Conservation (phyloP, 306 rosid genomes). For the Ormosia semicastrata region DNA sequence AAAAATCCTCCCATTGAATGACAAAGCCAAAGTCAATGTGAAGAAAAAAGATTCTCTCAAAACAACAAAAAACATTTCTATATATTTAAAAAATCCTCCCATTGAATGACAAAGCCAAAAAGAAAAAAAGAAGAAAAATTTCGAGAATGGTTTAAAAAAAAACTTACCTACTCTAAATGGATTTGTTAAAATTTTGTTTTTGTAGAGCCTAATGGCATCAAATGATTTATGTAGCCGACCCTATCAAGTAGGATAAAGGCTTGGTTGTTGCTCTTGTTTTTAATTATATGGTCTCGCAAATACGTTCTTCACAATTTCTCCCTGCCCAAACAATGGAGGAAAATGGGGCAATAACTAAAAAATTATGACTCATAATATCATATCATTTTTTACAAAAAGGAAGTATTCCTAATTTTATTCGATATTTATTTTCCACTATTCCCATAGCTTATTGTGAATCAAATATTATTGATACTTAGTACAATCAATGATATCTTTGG, state of each 20-base stretch:
- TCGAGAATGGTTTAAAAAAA: not conserved
- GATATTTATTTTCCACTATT: not conserved
- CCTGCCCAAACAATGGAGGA: not conserved
- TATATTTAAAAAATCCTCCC: not conserved
- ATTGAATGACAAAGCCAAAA: not conserved
- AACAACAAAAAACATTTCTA: no score
- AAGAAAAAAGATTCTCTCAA: no score
- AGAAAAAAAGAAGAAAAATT: not conserved
- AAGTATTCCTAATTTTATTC: not conserved
- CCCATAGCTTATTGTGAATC: not conserved
- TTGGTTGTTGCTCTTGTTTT: not conserved
- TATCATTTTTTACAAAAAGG: not conserved
- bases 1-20: not conserved
- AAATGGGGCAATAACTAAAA: not conserved
- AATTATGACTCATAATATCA: not conserved
- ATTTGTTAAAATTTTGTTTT: not conserved
- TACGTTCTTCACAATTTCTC: not conserved
- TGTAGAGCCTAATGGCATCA: not conserved
- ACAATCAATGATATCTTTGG: not conserved
- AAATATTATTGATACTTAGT: not conserved
- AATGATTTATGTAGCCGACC: not conserved
- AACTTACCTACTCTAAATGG: not conserved
- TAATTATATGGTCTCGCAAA: not conserved
- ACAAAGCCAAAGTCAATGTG: constrained; percentile 7
- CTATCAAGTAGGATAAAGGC: not conserved